These are phyloP conservation scores for Tetrapyrgos nigripes DNA, from an alignment of 1,284 basidiomycete genomes.

Conservation along the genomic window DNA sequence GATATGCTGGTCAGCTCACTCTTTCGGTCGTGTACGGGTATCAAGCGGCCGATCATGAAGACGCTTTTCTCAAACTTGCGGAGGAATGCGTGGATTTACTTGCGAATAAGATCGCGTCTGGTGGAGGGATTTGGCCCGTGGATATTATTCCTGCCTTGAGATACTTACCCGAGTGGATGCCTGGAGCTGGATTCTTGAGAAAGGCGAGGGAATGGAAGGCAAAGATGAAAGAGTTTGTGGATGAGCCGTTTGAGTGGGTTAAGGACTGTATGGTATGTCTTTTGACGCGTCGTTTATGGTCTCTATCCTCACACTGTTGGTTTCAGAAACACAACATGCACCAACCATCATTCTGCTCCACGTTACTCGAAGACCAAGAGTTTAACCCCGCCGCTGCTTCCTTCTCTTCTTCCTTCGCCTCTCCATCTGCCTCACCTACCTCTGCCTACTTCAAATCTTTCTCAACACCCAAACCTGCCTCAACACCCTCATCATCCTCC, in stretches of 20 bases:
- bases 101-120: conserved; percentile 64
- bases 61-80: conserved; percentile 62
- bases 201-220: conserved; percentile 69
- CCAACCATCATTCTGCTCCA: conserved; percentile 66
- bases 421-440: background rate
- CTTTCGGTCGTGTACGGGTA: conserved; percentile 72
- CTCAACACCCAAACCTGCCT: background rate
- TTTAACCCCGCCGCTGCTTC: conserved; percentile 28
- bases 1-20: conserved; percentile 67
- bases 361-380: conserved; percentile 53
- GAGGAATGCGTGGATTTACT: conserved; percentile 67
- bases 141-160: conserved; percentile 58
- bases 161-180: conserved; percentile 51
- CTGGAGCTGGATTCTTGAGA: conserved; percentile 52
- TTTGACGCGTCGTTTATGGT: background rate
- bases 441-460: background rate
- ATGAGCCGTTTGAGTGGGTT: conserved; percentile 66
- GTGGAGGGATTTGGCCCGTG: conserved; percentile 73
- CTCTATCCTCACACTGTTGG: background rate
- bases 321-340: conserved; percentile 54
- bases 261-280: conserved; percentile 60
- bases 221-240: conserved; percentile 70
- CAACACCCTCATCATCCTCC: too few species aligned
- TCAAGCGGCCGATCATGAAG: conserved; percentile 55
- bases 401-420: conserved; percentile 1